Evolutionary conservation across 805 yeast genomes (phyloP), one percentile per base, ranked within the genome.

Genomic region (Ogataea minuta): DNA sequence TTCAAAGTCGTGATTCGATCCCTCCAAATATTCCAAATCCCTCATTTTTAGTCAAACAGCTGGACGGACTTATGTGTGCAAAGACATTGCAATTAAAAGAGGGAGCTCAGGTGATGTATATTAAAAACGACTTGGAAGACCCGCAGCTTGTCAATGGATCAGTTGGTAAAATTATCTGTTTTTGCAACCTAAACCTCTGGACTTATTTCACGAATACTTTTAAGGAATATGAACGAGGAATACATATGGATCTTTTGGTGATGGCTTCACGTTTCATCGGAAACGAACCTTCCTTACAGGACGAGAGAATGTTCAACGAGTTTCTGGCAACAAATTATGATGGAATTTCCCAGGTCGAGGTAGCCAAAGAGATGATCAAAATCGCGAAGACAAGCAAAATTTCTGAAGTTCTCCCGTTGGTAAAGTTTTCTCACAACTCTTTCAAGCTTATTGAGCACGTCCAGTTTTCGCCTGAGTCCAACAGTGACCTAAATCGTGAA

Each of bases 31-130:
- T 7, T 21, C 34, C 45, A 9, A 37, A 30, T 20, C 41, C 34
- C 4, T 38, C 34, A 16, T 42, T 37, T 12, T 36, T 49, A 4
- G 34, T 28, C 5, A 57, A 56, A 28, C 52, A 43, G 28, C 43
- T 60, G 14, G 62, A 60, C 25, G 70, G 63, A 51, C 67, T 87
- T 27, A 81, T 90, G 84, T 95, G 93, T 31, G 84, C 82, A 19
- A 71, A 73, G 41, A 56, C 51, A 6, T 55, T 93, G 11, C 70
- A 67, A 2, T 64, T 93, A 48, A 91, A 90, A 59, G 80, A 77
- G 39, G 88, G 87, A 25, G 95, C 96, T 0, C 99, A 93, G 61
- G 97, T 93, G 2, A 90, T 93, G 96, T 79, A 87, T 72, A 64
- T 93, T 49, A 87, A 85, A 53, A 93, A 93, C 58, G 60, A 57